Evolutionary conservation across 768 basidiomycete species (phyloP), one percentile per base, ranked within the genome.

Genomic region (Tulasnella calospora): DNA sequence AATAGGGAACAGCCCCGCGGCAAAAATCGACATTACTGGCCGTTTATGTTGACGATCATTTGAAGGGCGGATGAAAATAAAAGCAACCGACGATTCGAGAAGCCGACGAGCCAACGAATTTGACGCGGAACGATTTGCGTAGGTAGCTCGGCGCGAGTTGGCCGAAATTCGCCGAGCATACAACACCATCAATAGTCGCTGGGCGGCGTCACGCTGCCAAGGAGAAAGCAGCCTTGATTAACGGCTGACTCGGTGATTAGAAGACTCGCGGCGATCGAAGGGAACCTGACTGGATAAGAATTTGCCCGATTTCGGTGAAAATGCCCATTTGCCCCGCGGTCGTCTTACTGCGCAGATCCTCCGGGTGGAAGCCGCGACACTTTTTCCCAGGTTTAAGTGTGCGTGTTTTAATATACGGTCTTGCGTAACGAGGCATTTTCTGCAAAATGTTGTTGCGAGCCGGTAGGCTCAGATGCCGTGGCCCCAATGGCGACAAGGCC

Each of bases 21-120:
- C 33, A 7, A 27, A 27, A 30, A n/a, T 67, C 30, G 61, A 27
- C 1, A 27, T 67, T 67, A 67, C 33, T 67, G 61, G 61, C 15
- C 30, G 61, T 33, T 33, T 30, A 17, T 33, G 61, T 33, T 3
- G 5, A 33, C 30, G n/a, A 67, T 27, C 61, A 67, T 33, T 33
- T n/a, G 57, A 4, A 2, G 13, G 15, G 30, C 61, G 61, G 61
- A 67, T 67, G 61, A 67, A 67, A 67, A 67, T 27, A 67, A 67
- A 67, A 27, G 61, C 27, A 33, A 30, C 61, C 61, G 33, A 33
- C 27, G 23, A 67, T 67, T 67, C 61, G 27, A 67, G 61, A 30
- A 67, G 61, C 61, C 61, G 61, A 67, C 61, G 61, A 67, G 61
- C 61, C 30, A 67, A 67, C 61, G 61, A 67, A 17, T 67, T 67